phyloP scores from a whole-genome alignment of 768 basidiomycete species.

The Russula virescens region DNA sequence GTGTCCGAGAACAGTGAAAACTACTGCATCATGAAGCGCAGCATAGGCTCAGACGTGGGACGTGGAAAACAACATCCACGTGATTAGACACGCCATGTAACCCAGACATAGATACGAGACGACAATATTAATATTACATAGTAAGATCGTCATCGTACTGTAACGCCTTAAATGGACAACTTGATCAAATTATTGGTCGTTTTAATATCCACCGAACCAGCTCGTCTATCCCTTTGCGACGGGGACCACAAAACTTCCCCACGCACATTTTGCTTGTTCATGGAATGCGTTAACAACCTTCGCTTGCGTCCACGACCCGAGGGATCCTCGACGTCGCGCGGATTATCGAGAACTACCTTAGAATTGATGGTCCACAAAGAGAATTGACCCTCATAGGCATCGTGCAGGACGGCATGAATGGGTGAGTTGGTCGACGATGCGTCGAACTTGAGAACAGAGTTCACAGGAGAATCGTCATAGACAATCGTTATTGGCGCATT shows the following conservation, averaged over 20 bases:
- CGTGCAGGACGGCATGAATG: slow-evolving; percentile 30
- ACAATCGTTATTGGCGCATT: slow-evolving; percentile 31
- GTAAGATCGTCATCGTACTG: too few relatives aligned
- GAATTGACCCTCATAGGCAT: slow-evolving; percentile 41
- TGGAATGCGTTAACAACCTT: background rate
- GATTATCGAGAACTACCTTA: slow-evolving; percentile 23
- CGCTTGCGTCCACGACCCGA: slow-evolving; percentile 34
- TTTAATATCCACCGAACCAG: background rate
- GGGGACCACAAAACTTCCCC: slow-evolving; percentile 9
- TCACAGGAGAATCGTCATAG: slow-evolving; percentile 32
- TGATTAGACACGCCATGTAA: too few relatives aligned
- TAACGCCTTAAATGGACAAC: background rate
- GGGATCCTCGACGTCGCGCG: slow-evolving; percentile 31
- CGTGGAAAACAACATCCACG: too few relatives aligned
- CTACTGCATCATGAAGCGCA: too few relatives aligned
- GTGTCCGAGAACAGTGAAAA: too few relatives aligned
- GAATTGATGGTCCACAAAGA: slow-evolving; percentile 29
- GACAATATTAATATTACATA: too few relatives aligned
- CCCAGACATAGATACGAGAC: too few relatives aligned
- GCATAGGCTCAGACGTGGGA: too few relatives aligned
- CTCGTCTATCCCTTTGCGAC: background rate
- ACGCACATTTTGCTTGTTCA: background rate
- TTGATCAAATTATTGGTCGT: slow-evolving; percentile 6
- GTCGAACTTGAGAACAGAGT: slow-evolving; percentile 32
- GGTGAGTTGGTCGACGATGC: slow-evolving; percentile 31